Evolutionary conservation across 257 asterid genomes (phyloP).

Genomic region (Scutellaria galericulata): DNA sequence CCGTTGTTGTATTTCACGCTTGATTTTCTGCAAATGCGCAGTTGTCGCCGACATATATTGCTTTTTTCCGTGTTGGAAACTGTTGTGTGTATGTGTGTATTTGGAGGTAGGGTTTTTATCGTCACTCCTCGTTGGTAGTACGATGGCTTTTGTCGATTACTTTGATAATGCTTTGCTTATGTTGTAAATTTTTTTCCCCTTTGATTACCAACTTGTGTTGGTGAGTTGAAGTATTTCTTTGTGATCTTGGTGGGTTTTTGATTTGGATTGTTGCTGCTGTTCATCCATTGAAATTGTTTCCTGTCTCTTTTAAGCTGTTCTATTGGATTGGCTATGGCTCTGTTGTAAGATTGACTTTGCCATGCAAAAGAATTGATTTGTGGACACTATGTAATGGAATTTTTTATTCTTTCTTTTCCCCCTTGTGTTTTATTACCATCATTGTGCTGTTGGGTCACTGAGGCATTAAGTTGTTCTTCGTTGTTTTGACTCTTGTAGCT

Average conservation of each 20-base stretch:
- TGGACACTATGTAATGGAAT: not conserved
- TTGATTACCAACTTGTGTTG: not conserved
- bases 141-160: not conserved
- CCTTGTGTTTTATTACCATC: not conserved
- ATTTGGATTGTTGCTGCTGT: slow-evolving; percentile 10
- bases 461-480: not conserved
- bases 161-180: not conserved
- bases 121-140: slow-evolving; percentile 17
- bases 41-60: not conserved
- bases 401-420: not conserved
- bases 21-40: not conserved
- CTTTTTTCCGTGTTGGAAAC: not conserved
- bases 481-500: not conserved
- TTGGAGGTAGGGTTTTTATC: slow-evolving; percentile 20
- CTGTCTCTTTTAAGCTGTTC: slow-evolving; percentile 27
- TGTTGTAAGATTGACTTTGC: slow-evolving; percentile 1
- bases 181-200: not conserved
- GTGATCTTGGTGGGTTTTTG: not conserved
- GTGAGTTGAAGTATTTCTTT: not conserved
- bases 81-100: not conserved
- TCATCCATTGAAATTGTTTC: slow-evolving; percentile 2
- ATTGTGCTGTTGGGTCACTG: slow-evolving; percentile 15
- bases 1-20: not conserved
- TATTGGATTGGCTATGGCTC: slow-evolving; percentile 18
- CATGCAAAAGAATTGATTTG: slow-evolving; percentile 10